These are phyloP conservation scores for Fusarium sororula DNA, from an alignment of 2,329 filamentous ascomycete species.

Conservation along the genomic window DNA sequence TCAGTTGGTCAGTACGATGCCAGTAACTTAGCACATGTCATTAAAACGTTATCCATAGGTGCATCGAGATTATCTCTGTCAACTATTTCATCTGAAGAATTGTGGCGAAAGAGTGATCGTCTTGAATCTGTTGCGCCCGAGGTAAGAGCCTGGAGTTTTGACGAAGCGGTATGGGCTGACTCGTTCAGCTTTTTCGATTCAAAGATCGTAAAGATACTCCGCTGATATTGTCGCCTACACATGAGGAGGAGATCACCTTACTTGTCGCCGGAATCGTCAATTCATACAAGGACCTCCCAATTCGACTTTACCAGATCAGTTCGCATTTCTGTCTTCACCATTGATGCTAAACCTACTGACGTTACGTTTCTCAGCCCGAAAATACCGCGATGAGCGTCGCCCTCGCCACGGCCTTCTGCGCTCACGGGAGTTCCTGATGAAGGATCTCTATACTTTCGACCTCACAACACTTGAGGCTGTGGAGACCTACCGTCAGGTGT, in stretches of 20 bases:
- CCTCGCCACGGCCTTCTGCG: conserved; percentile 89
- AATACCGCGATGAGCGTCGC: conserved; percentile 92
- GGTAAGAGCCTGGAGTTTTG: conserved; percentile 53
- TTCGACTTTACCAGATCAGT: conserved; percentile 92
- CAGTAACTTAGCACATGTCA: neutral
- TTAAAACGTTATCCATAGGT: conserved; percentile 54
- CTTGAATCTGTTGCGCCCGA: conserved; percentile 78
- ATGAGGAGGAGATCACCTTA: conserved; percentile 94
- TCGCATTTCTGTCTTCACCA: neutral
- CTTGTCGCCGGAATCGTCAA: conserved; percentile 77
- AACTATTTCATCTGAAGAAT: conserved; percentile 81
- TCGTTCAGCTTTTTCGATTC: conserved; percentile 76
- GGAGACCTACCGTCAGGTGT: conserved; percentile 81
- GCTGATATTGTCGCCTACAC: conserved; percentile 87
- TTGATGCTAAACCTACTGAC: conserved; percentile 26
- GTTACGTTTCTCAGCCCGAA: conserved; percentile 68
- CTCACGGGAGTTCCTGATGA: conserved; percentile 95
- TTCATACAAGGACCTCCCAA: conserved; percentile 86
- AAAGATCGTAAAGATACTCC: conserved; percentile 78
- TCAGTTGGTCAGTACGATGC: conserved; percentile 64
- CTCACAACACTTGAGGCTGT: conserved; percentile 71
- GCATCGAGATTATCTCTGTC: conserved; percentile 86
- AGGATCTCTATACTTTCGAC: conserved; percentile 98
- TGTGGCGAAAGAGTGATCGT: conserved; percentile 88
- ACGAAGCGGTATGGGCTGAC: conserved; percentile 35